These are phyloP conservation scores for Hymenoscyphus infarciens DNA, from an alignment of 2,329 filamentous ascomycete genomes.

Conservation along the genomic window DNA sequence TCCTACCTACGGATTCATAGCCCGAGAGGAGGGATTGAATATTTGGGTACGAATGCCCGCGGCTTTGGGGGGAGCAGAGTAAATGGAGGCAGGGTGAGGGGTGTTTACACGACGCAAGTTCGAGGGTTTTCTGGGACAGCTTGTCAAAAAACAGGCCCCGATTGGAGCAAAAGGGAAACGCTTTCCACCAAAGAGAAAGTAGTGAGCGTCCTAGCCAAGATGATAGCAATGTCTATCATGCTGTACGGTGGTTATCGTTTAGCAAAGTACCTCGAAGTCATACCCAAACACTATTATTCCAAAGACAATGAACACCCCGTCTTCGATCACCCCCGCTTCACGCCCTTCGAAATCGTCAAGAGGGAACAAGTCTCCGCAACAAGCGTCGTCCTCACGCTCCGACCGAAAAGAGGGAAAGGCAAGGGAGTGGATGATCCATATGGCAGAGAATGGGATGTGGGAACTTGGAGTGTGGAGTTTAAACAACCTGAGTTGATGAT, in stretches of 20 bases:
- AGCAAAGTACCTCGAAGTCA: neutral
- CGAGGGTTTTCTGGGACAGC: neutral
- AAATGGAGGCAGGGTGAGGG: neutral
- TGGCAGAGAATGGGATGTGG: constrained; percentile 52
- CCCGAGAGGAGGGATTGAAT: neutral
- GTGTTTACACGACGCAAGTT: too few relatives aligned
- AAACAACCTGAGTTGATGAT: constrained; percentile 96
- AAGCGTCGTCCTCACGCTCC: constrained; percentile 65
- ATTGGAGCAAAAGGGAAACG: neutral
- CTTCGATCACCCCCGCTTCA: constrained; percentile 2
- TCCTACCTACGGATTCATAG: neutral
- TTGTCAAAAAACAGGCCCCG: neutral
- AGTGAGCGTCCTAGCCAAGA: too few relatives aligned
- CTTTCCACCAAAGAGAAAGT: too few relatives aligned
- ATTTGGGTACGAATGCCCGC: neutral
- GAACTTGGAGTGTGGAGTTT: constrained; percentile 85
- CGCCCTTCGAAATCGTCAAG: constrained; percentile 2
- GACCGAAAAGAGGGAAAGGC: constrained; percentile 33
- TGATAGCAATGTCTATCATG: too few relatives aligned
- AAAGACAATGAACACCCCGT: neutral
- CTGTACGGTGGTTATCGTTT: neutral
- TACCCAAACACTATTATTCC: neutral
- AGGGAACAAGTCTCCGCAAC: constrained; percentile 36
- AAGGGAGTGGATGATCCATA: constrained; percentile 35
- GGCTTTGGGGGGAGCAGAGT: neutral